A percentile compares a stretch with the other conserved stretches of the same genome.
Conservation (phyloP, 805 yeast species). For the Yamadazyma sp. region DNA sequence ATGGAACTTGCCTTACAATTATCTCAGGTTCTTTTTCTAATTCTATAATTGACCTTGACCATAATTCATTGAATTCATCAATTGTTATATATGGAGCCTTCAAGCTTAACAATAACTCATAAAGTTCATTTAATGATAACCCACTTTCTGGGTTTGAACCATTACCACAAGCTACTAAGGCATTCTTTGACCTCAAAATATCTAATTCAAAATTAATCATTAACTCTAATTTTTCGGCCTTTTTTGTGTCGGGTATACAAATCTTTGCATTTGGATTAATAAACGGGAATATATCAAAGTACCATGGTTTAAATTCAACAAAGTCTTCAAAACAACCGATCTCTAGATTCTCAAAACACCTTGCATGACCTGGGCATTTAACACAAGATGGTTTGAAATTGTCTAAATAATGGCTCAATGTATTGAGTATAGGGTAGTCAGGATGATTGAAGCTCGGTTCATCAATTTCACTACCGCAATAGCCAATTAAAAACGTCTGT, state of each 20-base stretch:
- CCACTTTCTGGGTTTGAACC: conserved; percentile 49
- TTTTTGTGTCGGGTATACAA: conserved; percentile 74
- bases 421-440: conserved; percentile 25
- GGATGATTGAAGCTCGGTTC: conserved; percentile 37
- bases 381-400: conserved; percentile 59
- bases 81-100: conserved; percentile 47
- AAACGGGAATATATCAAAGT: conserved; percentile 57
- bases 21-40: conserved; percentile 66
- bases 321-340: conserved; percentile 72
- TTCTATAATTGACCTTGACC: conserved; percentile 62
- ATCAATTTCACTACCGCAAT: conserved; percentile 64
- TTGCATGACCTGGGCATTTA: conserved; percentile 78
- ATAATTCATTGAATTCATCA: conserved; percentile 71
- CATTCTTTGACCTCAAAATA: conserved; percentile 65
- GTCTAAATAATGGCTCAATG: conserved; percentile 46
- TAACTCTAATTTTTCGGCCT: conserved; percentile 62
- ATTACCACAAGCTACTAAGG: conserved; percentile 57
- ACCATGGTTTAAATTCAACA: conserved; percentile 49
- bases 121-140: conserved; percentile 46
- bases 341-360: conserved; percentile 60
- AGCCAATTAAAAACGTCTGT: conserved; percentile 62
- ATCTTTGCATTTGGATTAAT: conserved; percentile 44
- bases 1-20: conserved; percentile 71
- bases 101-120: conserved; percentile 46
- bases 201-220: conserved; percentile 66